phyloP scores from a whole-genome alignment of 2,329 filamentous ascomycete genomes.

The Sclerotinia glacialis region DNA sequence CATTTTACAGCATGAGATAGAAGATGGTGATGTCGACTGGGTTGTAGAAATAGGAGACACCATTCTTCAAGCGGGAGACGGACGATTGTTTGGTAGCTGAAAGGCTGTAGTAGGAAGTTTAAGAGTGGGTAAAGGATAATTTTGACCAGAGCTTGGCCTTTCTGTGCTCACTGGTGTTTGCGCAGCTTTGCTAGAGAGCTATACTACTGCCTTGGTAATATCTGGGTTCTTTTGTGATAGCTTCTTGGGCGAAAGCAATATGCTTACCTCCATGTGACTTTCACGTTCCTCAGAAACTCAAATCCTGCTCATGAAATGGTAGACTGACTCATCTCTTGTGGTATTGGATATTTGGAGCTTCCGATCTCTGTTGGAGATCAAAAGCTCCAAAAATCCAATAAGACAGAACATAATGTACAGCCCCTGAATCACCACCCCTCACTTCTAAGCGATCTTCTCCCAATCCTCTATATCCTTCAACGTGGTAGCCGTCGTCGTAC shows the following conservation, averaged over 20 bases:
- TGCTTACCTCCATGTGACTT: background rate
- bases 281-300: background rate
- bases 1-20: background rate
- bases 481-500: constrained; percentile 56
- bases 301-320: background rate
- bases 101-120: background rate
- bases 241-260: background rate
- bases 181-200: background rate
- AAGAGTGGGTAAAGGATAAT: background rate
- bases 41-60: background rate
- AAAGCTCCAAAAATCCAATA: too few species aligned
- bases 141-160: background rate
- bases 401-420: constrained; percentile 8
- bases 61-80: background rate
- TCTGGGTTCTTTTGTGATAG: background rate
- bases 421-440: background rate
- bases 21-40: background rate
- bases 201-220: background rate
- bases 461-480: constrained; percentile 36
- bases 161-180: background rate
- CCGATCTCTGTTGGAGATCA: background rate
- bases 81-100: too few species aligned
- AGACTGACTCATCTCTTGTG: background rate
- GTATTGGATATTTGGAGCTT: background rate
- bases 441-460: constrained; percentile 6